phyloP scores from a whole-genome alignment of 73 alveolate species.

The Paramecium octaurelia region DNA sequence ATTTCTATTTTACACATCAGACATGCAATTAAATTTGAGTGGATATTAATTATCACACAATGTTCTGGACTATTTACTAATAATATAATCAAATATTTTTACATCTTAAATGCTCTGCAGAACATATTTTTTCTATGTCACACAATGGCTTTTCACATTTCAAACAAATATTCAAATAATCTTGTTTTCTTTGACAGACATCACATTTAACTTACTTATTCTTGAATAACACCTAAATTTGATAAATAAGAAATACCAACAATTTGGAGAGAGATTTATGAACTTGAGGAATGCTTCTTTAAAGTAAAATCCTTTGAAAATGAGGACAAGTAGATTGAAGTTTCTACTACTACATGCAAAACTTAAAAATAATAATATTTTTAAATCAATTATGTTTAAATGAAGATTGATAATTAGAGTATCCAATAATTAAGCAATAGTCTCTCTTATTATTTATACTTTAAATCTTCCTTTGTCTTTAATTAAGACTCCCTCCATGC shows the following conservation, averaged over 20 bases:
- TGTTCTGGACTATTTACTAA: constrained; percentile 4
- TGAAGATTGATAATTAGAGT: not conserved
- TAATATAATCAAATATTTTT: not conserved
- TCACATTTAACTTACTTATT: constrained; percentile 1
- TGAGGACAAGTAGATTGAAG: constrained; percentile 12
- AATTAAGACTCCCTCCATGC: not conserved
- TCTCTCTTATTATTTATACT: not conserved
- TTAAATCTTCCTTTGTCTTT: not conserved
- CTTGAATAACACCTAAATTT: not conserved
- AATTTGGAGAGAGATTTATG: not conserved
- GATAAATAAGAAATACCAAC: not conserved
- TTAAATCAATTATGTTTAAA: not conserved
- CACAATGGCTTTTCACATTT: constrained; percentile 30
- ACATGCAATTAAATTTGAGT: constrained; percentile 17
- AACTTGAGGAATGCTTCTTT: not conserved
- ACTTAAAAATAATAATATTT: not conserved
- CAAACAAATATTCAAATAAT: constrained; percentile 7
- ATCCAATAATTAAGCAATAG: not conserved
- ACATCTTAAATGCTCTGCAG: not conserved
- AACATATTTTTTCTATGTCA: not conserved
- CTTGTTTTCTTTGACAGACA: not conserved
- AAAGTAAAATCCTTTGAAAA: not conserved
- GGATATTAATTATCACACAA: constrained; percentile 1
- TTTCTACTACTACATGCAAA: not conserved
- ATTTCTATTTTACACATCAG: not conserved